phyloP scores from a whole-genome alignment of 139 green algal genomes.

The Chlamydomonas sphaeroides region DNA sequence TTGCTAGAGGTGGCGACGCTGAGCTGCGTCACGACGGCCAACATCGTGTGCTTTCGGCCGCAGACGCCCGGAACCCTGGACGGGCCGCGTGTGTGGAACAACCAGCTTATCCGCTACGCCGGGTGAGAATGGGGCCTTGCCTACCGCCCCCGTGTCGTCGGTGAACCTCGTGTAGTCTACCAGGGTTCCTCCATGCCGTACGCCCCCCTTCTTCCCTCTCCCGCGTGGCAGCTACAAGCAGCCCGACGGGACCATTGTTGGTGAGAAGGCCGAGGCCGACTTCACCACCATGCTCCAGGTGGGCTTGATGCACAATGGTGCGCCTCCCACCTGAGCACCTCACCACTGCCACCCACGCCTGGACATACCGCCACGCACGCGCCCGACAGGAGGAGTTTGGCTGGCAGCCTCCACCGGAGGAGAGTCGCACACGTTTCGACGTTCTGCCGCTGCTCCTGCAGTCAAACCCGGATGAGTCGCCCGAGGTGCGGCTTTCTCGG shows the following conservation, averaged over 20 bases:
- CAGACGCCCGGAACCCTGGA: slow-evolving; percentile 50
- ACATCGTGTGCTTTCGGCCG: slow-evolving; percentile 55
- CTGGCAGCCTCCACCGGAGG: slow-evolving; percentile 38
- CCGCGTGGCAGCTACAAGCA: slow-evolving; percentile 34
- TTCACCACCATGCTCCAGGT: slow-evolving; percentile 55
- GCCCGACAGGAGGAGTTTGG: slow-evolving; percentile 52
- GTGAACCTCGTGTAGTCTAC: too few species aligned
- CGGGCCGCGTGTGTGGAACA: slow-evolving; percentile 63
- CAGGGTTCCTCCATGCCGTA: too few species aligned
- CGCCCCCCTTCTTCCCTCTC: too few species aligned
- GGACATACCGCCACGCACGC: too few species aligned
- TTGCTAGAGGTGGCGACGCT: slow-evolving; percentile 37
- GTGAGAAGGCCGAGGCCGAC: slow-evolving; percentile 44
- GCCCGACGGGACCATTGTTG: slow-evolving; percentile 13
- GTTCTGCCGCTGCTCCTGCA: slow-evolving; percentile 60
- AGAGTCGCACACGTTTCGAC: slow-evolving; percentile 44
- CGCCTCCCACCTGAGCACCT: too few species aligned
- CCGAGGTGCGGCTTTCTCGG: slow-evolving; percentile 29
- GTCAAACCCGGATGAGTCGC: slow-evolving; percentile 33
- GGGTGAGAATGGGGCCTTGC: neutral
- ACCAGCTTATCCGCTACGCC: slow-evolving; percentile 53
- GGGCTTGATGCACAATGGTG: neutral
- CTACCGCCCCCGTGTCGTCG: too few species aligned
- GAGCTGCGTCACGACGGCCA: slow-evolving; percentile 46
- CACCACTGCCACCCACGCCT: too few species aligned